Conservation (phyloP, 2,329 filamentous ascomycete species). For the Elsinoe necatrix region DNA sequence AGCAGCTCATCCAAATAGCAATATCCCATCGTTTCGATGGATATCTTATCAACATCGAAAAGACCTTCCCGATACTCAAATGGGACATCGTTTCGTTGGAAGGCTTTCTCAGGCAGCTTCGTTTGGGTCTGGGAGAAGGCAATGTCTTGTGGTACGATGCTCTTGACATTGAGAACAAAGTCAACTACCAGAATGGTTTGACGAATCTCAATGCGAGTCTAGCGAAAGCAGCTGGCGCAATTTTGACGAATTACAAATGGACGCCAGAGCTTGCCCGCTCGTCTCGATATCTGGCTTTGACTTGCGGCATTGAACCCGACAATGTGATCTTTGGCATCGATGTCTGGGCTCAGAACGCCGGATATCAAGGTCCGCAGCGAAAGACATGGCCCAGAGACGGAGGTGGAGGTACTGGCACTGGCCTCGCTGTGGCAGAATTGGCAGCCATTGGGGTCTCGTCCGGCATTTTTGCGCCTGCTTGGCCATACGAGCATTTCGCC, state of each 20-base stretch:
- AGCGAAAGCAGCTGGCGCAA: conserved; percentile 30
- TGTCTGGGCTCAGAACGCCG: conserved; percentile 38
- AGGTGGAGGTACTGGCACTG: conserved; percentile 37
- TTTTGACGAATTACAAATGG: conserved; percentile 43
- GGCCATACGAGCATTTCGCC: conserved; percentile 40
- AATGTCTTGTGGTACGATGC: conserved; percentile 41
- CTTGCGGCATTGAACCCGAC: conserved; percentile 22
- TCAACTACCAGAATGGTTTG: conserved; percentile 39
- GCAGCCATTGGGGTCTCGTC: conserved; percentile 30
- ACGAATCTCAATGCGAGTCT: conserved; percentile 33
- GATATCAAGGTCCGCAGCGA: conserved; percentile 25
- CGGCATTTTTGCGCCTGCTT: conserved; percentile 40
- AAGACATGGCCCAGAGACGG: conserved; percentile 32
- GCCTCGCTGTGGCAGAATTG: conserved; percentile 33
- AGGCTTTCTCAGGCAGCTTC: conserved; percentile 34
- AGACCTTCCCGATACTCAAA: conserved; percentile 29
- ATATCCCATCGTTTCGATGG: conserved; percentile 39
- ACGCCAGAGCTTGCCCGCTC: conserved; percentile 24
- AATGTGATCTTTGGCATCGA: conserved; percentile 38
- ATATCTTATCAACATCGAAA: conserved; percentile 42
- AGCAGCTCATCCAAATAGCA: conserved; percentile 33
- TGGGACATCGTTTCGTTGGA: conserved; percentile 29
- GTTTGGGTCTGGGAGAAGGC: conserved; percentile 25
- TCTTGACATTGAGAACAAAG: conserved; percentile 34
- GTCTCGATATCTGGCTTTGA: conserved; percentile 24